phyloP scores from a whole-genome alignment of 1,284 basidiomycete species.

The Cryptococcus sp. region DNA sequence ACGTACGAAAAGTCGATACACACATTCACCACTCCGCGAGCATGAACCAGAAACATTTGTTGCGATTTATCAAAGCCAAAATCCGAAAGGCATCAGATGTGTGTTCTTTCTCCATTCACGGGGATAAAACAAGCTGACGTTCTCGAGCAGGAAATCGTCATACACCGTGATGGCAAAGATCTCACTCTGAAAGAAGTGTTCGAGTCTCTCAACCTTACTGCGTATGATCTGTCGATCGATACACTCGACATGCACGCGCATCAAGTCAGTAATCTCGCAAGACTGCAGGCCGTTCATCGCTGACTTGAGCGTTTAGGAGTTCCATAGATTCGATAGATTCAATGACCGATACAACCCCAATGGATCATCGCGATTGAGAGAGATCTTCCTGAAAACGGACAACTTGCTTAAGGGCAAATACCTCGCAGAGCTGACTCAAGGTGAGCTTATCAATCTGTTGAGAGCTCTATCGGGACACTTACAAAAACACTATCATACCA shows the following conservation, averaged over 20 bases:
- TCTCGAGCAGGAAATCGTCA: constrained; percentile 80
- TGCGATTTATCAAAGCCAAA: constrained; percentile 98
- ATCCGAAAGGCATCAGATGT: constrained; percentile 59
- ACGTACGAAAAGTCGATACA: constrained; percentile 96
- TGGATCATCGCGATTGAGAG: constrained; percentile 89
- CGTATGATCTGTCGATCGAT: constrained; percentile 98
- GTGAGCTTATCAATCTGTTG: constrained; percentile 52
- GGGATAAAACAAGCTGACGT: background rate
- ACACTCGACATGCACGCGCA: constrained; percentile 99
- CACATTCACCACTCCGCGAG: constrained; percentile 98
- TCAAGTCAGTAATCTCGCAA: constrained; percentile 57
- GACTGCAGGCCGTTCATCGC: no score
- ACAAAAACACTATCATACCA: constrained; percentile 40
- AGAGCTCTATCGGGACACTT: no score
- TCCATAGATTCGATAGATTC: constrained; percentile 96
- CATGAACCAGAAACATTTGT: constrained; percentile 99
- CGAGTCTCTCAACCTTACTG: constrained; percentile 88
- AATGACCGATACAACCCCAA: constrained; percentile 60
- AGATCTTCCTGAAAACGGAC: constrained; percentile 99
- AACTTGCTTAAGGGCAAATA: constrained; percentile 91
- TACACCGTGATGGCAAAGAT: constrained; percentile 87
- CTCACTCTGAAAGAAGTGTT: constrained; percentile 93
- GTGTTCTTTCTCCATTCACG: constrained; percentile 9
- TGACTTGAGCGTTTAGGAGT: constrained; percentile 55
- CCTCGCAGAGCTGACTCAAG: constrained; percentile 90